Evolutionary conservation across 1,139 yeast genomes (phyloP), one percentile per base, ranked within the genome.

Genomic region (Suhomyces kunorum): DNA sequence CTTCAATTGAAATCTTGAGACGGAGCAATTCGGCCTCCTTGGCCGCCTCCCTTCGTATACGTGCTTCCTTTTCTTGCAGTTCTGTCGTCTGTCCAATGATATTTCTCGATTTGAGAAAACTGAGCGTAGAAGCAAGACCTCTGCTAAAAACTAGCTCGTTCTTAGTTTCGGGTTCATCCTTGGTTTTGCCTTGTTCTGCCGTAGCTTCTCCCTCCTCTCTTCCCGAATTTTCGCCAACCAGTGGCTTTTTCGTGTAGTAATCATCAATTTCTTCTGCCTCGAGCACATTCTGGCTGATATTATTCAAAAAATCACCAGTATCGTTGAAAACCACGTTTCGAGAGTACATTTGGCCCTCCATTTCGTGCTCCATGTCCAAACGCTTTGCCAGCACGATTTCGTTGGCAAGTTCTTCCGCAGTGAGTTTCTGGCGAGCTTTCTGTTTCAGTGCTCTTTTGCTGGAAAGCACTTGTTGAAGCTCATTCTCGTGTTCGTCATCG

Each of bases 81-180:
- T 36, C 52, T 36, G 40, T 56, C 41, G 48, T 39, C 11, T 39
- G 38, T 11, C 46, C 44, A 5, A 75, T 47, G 5, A 69, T 59
- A n/a, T 76, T 71, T 23, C 71, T 69, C 2, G 76, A 63, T 44
- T 73, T 69, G 12, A 85, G 64, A 45, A 80, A 74, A 37, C 67
- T 67, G 38, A 86, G 66, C 0, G 89, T 76, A 3, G 78, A 72
- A 4, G 82, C 83, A 28, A 84, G 55, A 0, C 87, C 83, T 16
- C 24, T 28, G 23, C 63, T 61, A 42, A 79, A 72, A 30, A 66
- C 52, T 1, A 71, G 68, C 14, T 29, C 24, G 7, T 19, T 18
- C 14, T 11, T 7, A 12, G 8, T 16, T 6, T 13, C 17, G 12
- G 28, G 4, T n/a, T 15, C 12, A 12, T 42, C 50, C 31, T 43